These are phyloP conservation scores for Rhizopus microsporus DNA, from an alignment of 371 early-diverging fungal species.

Conservation along the genomic window DNA sequence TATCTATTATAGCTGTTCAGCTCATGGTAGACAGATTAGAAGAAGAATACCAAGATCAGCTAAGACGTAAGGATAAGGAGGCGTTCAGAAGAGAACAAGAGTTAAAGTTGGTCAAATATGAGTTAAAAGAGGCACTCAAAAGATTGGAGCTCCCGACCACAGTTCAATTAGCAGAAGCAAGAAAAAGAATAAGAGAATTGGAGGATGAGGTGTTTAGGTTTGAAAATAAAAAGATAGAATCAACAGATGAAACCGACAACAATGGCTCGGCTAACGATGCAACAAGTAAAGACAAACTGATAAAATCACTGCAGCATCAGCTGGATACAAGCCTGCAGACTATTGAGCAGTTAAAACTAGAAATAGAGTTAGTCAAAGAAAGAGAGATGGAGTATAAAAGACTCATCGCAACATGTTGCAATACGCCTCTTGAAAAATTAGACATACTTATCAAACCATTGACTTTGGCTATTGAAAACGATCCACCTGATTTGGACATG, in stretches of 20 bases:
- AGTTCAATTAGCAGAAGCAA: conserved; percentile 58
- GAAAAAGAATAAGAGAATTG: conserved; percentile 50
- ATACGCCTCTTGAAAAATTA: conserved; percentile 64
- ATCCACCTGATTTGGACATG: conserved; percentile 60
- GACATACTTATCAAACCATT: conserved; percentile 65
- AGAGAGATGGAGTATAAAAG: conserved; percentile 65
- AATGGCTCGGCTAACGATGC: conserved; percentile 4
- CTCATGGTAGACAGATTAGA: conserved; percentile 60
- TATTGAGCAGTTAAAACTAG: conserved; percentile 42
- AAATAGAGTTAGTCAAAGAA: conserved; percentile 39
- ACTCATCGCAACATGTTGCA: conserved; percentile 73
- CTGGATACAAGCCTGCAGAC: conserved; percentile 46
- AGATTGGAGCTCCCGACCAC: conserved; percentile 39
- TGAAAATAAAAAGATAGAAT: conserved; percentile 2
- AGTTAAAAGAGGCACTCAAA: conserved; percentile 52
- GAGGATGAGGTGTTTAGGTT: conserved; percentile 34
- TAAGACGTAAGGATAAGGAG: conserved; percentile 55
- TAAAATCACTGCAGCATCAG: conserved; percentile 42
- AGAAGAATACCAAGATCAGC: conserved; percentile 56
- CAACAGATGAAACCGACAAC: conserved; percentile 14
- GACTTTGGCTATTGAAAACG: conserved; percentile 71
- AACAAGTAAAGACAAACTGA: conserved; percentile 29
- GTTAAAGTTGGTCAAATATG: conserved; percentile 45
- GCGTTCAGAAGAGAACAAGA: conserved; percentile 62
- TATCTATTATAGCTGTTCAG: conserved; percentile 47